A percentile compares a stretch with the other conserved stretches of the same genome.
Evolutionary conservation across 73 alveolate species (phyloP).

Genomic region (Paramecium sonneborni): DNA sequence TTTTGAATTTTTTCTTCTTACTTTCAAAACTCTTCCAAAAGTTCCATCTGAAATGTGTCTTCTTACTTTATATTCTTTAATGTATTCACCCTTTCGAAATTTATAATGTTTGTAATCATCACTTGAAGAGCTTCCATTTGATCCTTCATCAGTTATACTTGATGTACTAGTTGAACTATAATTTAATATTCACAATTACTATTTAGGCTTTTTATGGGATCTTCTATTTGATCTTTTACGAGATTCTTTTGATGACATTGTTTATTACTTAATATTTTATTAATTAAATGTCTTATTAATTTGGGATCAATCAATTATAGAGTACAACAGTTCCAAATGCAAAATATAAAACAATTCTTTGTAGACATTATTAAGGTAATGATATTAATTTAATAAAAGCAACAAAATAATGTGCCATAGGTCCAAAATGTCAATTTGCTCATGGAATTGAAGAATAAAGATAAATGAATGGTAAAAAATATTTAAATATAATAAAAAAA

Average conservation of each 20-base stretch:
- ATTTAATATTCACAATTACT: background rate
- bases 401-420: constrained; percentile 48
- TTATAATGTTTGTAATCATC: constrained; percentile 26
- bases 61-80: constrained; percentile 1
- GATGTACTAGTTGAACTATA: background rate
- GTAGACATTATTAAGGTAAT: constrained; percentile 47
- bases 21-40: constrained; percentile 93
- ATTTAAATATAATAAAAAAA: background rate
- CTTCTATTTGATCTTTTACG: too few species aligned
- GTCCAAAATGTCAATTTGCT: constrained; percentile 45
- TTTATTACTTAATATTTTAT: background rate
- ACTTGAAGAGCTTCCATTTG: background rate
- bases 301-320: background rate
- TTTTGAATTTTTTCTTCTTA: constrained; percentile 12
- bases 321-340: constrained; percentile 56
- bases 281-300: constrained; percentile 36
- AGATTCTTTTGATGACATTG: too few species aligned
- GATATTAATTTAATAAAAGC: background rate
- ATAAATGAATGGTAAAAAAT: background rate
- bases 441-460: constrained; percentile 49
- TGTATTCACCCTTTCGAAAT: constrained; percentile 5
- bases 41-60: constrained; percentile 94
- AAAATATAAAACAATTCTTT: constrained; percentile 40
- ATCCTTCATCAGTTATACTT: background rate
- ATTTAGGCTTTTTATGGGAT: background rate